Base-by-base conservation (phyloP, 2,329 filamentous ascomycete species). In the Lachnellula arida region DNA sequence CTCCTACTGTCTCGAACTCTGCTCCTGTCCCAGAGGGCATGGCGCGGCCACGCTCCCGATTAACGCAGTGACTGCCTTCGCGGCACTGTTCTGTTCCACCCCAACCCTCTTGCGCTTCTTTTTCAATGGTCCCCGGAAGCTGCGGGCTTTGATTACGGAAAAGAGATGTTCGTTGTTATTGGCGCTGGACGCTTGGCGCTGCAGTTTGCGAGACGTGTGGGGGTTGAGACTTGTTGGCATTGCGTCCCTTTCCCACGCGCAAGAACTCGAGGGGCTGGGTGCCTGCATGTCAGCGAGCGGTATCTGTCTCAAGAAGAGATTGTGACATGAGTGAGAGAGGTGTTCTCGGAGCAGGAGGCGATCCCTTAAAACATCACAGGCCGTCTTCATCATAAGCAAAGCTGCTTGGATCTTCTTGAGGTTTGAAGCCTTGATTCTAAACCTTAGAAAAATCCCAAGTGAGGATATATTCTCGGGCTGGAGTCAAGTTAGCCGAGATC, bases 281-380 rank as follows among this genome's bases (percentile, higher is more conserved):
- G 75, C 74, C 0, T 76, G 1, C 68, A 75, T 59, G 65, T 76
- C 4, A 56, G 75, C 9, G 70, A 74, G 54, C 72, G 74, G 6
- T 67, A 43, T 22, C 19, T 17, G 40, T 11, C 15, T 5, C 40
- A 43, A 22, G 17, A 11, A 4, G 40, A n/a, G 19, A 1, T 43
- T 12, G 19, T 43, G 9, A 22, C 2, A 11, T 5, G 9, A 22
- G 19, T 43, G 19, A 9, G 19, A 9, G 19, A 5, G 9, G 9
- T 11, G 23, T 43, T 22, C 17, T 43, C 9, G 40, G 40, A 11
- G 40, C 14, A 43, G 40, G n/a, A 22, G 40, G 19, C 9, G 7
- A 28, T 28, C 8, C 28, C 7, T 28, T 28, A 28, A 9, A 8
- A 28, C 8, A 9, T 28, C 8, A 9, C 28, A 28, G 9, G 28